Conservation (phyloP, 148 eudicot species). For the Silene uniflora region DNA sequence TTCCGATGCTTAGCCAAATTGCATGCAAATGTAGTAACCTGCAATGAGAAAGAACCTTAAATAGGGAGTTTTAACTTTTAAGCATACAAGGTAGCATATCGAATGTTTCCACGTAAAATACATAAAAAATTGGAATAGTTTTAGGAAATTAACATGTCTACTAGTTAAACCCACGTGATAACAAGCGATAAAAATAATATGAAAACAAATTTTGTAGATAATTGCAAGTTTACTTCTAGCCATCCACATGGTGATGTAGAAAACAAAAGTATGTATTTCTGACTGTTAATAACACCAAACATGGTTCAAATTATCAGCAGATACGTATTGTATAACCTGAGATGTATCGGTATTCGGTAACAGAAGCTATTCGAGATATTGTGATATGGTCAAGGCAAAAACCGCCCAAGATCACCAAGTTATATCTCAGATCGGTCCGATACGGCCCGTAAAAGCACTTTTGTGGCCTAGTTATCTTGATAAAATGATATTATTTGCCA, state of each 20-base stretch:
- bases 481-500: neutral
- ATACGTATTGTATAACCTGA: neutral
- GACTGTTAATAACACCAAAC: neutral
- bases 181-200: neutral
- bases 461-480: neutral
- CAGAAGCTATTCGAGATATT: neutral
- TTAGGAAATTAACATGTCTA: neutral
- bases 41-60: slow-evolving; percentile 25
- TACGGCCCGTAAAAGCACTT: neutral
- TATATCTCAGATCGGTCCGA: neutral
- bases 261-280: neutral
- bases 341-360: neutral
- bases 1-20: slow-evolving; percentile 95
- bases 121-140: neutral
- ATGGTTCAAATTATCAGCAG: neutral
- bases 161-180: neutral
- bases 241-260: neutral
- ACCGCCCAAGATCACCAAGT: neutral
- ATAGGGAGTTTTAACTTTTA: neutral
- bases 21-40: slow-evolving; percentile 92
- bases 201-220: neutral
- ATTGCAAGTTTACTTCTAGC: neutral
- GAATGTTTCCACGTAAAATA: neutral
- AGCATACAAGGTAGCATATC: neutral
- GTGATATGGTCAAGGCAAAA: neutral